Evolutionary conservation across 306 rosid genomes (phyloP).

Genomic region (Rosa chinensis): DNA sequence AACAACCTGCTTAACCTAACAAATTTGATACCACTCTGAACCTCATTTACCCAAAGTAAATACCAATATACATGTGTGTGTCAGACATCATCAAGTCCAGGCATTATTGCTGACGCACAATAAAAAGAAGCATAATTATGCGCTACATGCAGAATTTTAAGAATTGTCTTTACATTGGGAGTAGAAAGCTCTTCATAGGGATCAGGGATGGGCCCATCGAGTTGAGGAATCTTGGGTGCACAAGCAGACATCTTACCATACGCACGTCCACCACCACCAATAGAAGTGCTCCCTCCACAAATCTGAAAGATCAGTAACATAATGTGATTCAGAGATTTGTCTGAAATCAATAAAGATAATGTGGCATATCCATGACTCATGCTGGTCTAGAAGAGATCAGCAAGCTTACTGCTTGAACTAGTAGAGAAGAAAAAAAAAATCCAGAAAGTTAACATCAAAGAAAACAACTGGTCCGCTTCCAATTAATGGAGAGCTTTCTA

Average conservation of each 20-base stretch:
- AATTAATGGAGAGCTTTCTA: background rate
- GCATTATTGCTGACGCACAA: background rate
- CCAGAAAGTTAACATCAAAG: background rate
- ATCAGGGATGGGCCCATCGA: constrained; percentile 90
- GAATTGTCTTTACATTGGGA: constrained; percentile 68
- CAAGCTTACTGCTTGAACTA: background rate
- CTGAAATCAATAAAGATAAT: background rate
- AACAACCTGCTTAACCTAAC: background rate
- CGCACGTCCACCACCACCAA: constrained; percentile 40
- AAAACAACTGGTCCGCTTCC: background rate
- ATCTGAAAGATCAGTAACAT: constrained; percentile 50
- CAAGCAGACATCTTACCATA: constrained; percentile 37
- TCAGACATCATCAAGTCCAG: background rate
- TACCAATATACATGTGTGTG: background rate
- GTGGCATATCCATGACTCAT: background rate
- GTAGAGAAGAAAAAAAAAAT: background rate
- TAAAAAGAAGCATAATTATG: background rate
- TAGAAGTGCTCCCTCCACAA: constrained; percentile 54
- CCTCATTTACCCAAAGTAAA: background rate
- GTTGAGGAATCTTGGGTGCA: constrained; percentile 80
- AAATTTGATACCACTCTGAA: background rate
- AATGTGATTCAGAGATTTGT: constrained; percentile 24
- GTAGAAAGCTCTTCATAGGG: constrained; percentile 93
- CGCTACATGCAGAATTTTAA: background rate
- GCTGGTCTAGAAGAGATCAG: background rate